A percentile compares a stretch with the other conserved stretches of the same genome.
Evolutionary conservation across 768 basidiomycete species (phyloP).

Genomic region (Termitomyces sp.): DNA sequence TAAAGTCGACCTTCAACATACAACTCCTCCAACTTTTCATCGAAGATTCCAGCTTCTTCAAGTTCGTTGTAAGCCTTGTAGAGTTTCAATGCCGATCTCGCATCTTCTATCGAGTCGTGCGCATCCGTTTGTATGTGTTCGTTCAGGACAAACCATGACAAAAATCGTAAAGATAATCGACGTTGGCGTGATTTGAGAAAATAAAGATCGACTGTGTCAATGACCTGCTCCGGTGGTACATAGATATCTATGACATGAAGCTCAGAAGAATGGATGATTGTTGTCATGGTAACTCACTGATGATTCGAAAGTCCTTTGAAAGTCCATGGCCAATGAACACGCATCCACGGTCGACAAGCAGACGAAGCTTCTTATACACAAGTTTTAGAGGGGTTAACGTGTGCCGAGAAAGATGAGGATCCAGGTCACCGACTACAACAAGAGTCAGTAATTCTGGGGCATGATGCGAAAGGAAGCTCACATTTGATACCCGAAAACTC

Average conservation of each 20-base stretch:
- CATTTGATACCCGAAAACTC: conserved; percentile 96
- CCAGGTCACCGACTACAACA: conserved; percentile 80
- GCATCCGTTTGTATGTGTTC: conserved; percentile 91
- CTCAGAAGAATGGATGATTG: not conserved
- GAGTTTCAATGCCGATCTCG: conserved; percentile 75
- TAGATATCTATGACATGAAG: conserved; percentile 65
- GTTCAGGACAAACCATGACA: conserved; percentile 90
- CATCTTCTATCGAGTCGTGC: conserved; percentile 99
- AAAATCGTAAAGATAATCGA: conserved; percentile 85
- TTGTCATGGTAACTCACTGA: conserved; percentile 56
- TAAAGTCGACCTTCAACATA: conserved; percentile 75
- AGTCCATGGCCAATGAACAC: conserved; percentile 97
- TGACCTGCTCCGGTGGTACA: conserved; percentile 91
- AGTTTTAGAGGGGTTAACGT: conserved; percentile 93
- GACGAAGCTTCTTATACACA: conserved; percentile 96
- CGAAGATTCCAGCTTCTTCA: conserved; percentile 72
- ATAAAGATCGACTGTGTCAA: conserved; percentile 97
- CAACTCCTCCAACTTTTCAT: conserved; percentile 81
- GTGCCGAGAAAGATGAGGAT: conserved; percentile 74
- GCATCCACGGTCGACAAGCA: conserved; percentile 91
- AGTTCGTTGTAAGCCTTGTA: conserved; percentile 79
- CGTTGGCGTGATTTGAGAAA: conserved; percentile 77
- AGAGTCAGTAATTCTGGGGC: not conserved
- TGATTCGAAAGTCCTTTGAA: conserved; percentile 96
- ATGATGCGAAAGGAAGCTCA: conserved; percentile 28